Conservation (phyloP, 208 protist species). For the Trichomonas tenax region DNA sequence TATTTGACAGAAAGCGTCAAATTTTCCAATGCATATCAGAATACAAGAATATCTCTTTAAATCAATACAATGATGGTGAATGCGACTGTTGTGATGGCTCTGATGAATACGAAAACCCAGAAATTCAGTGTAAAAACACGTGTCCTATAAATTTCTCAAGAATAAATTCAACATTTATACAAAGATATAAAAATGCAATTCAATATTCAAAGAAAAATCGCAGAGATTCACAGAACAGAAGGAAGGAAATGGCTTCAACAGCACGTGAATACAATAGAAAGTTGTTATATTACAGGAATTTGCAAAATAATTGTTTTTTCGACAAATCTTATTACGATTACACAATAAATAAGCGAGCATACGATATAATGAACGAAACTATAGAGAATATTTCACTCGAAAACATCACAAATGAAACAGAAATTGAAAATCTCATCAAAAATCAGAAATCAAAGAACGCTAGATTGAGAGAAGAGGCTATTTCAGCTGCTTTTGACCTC, state of each 20-base stretch:
- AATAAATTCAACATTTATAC: neutral
- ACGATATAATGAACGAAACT: neutral
- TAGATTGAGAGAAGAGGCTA: neutral
- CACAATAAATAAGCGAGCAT: neutral
- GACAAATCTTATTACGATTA: neutral
- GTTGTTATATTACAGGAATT: neutral
- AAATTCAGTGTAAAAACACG: slow-evolving; percentile 37
- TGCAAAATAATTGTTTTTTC: neutral
- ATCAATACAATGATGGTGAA: slow-evolving; percentile 12
- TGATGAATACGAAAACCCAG: slow-evolving; percentile 40
- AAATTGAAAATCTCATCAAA: neutral
- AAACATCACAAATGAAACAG: neutral
- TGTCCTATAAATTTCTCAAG: neutral
- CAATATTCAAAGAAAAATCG: neutral
- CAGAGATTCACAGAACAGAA: neutral
- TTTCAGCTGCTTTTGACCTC: neutral
- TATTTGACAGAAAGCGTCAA: neutral
- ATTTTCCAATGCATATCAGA: neutral
- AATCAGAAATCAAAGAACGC: neutral
- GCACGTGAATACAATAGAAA: neutral
- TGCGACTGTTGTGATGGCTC: slow-evolving; percentile 24
- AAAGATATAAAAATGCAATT: neutral
- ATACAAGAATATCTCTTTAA: neutral
- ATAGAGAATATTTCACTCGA: neutral
- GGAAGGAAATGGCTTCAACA: neutral